Base-by-base conservation (phyloP, 345 rosid species). In the Citrus inodora region DNA sequence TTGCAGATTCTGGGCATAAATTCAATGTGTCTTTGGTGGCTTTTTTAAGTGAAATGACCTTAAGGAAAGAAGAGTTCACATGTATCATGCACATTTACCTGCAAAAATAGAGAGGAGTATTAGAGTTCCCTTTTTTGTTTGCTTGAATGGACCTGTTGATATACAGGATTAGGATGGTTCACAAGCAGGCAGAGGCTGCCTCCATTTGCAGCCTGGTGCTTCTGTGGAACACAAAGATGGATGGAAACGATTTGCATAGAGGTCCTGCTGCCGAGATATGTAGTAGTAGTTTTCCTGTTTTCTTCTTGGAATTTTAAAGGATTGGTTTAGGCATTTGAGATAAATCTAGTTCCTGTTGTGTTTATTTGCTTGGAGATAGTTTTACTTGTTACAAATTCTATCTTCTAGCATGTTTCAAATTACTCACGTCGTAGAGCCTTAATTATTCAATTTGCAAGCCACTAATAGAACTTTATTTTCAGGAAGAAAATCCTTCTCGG, bases 401-500 rank as follows among this genome's bases (percentile, higher is more conserved):
- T 51, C 11, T 55, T 64, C 51, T 79, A 6, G 74, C 32, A 28
- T 73, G 16, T 37, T 65, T 65, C 33, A 25, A 75, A 51, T 30
- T 64, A 42, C 71, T 38, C 14, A 22, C 9, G 16, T 48, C 32
- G 2, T 22, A 28, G 8, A 4, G 65, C 40, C n/a, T n/a, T 27
- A 32, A 46, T 11, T 13, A 1, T 13, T 46, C 17, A 46, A 46
- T 46, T 55, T 2, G 74, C 25, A 53, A 42, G 42, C 22, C 48
- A 56, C 58, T 78, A 59, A 71, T 68, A 40, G 27, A 78, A 67
- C 6, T 67, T 37, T 74, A 38, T 74, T 87, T 82, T 74, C 91
- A 96, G 99, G 87, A 89, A 86, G 99, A 96, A 82, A 90, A 94
- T 80, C 92, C 95, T 78, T 90, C 98, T 69, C 89, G 98, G 4